These are phyloP conservation scores for Kurtzmaniella cleridarum DNA, from an alignment of 805 yeast genomes.

Conservation along the genomic window DNA sequence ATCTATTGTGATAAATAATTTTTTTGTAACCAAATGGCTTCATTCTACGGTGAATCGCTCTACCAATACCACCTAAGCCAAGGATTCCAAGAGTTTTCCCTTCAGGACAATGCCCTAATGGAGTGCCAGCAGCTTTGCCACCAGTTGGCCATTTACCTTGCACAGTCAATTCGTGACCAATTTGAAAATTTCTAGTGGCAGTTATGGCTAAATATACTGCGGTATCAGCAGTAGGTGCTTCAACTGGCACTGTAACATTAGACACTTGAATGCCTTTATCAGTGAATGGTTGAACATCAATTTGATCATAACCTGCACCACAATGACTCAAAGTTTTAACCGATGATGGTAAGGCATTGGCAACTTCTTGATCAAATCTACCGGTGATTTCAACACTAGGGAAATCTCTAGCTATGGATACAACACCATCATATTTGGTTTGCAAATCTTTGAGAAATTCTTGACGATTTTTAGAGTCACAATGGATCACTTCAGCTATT, in stretches of 20 bases:
- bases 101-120: conserved; percentile 69
- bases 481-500: conserved; percentile 33
- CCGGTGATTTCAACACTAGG: conserved; percentile 51
- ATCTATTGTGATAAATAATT: conserved; percentile 70
- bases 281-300: conserved; percentile 51
- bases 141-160: conserved; percentile 57
- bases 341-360: conserved; percentile 47
- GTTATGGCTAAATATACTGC: conserved; percentile 60
- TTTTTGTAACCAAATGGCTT: conserved; percentile 71
- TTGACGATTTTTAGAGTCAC: conserved; percentile 29
- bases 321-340: conserved; percentile 52
- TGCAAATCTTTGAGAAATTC: conserved; percentile 41
- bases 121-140: conserved; percentile 43
- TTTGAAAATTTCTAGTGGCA: conserved; percentile 62
- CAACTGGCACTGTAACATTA: conserved; percentile 62
- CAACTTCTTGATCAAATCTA: conserved; percentile 58
- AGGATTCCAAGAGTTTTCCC: conserved; percentile 74
- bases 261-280: conserved; percentile 56
- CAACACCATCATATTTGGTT: conserved; percentile 39
- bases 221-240: conserved; percentile 67
- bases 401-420: conserved; percentile 48
- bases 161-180: conserved; percentile 44
- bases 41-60: conserved; percentile 67
- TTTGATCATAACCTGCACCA: conserved; percentile 78
- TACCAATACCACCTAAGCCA: conserved; percentile 90